phyloP scores from a whole-genome alignment of 108 stramenopile genomes.

The Skeletonema potamos region DNA sequence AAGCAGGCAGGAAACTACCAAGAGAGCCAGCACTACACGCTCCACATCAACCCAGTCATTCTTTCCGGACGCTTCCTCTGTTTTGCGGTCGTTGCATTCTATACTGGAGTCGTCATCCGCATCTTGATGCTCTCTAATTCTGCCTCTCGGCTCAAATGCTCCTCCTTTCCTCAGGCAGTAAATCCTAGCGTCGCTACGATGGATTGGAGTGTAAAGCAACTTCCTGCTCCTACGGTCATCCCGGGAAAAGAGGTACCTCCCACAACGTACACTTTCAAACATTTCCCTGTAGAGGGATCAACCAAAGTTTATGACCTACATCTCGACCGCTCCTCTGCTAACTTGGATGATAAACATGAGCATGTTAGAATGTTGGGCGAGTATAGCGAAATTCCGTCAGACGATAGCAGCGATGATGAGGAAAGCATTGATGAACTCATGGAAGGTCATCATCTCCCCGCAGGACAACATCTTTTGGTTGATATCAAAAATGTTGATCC shows the following conservation, averaged over 20 bases:
- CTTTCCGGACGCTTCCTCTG: neutral
- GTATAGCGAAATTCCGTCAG: too few relatives aligned
- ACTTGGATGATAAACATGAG: slow-evolving; percentile 6
- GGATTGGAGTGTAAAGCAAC: neutral
- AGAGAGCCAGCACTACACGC: neutral
- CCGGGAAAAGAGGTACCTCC: slow-evolving; percentile 43
- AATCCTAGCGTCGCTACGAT: neutral
- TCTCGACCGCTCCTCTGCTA: too few relatives aligned
- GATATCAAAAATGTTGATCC: slow-evolving; percentile 65
- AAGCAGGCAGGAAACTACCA: neutral
- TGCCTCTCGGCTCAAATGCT: neutral
- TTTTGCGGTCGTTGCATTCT: neutral
- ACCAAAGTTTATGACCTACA: slow-evolving; percentile 12
- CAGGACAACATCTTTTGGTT: slow-evolving; percentile 37
- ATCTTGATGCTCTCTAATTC: neutral
- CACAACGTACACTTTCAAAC: slow-evolving; percentile 62
- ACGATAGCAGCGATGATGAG: neutral
- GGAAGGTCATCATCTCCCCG: slow-evolving; percentile 27
- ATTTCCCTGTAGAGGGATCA: slow-evolving; percentile 34
- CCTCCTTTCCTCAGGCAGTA: neutral
- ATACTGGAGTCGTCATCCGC: neutral
- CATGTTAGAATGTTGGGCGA: neutral
- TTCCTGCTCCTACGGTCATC: slow-evolving; percentile 39
- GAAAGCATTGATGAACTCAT: neutral
- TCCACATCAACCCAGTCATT: neutral